Base-by-base conservation (phyloP, 257 asterid species). In the Scutellaria galericulata region DNA sequence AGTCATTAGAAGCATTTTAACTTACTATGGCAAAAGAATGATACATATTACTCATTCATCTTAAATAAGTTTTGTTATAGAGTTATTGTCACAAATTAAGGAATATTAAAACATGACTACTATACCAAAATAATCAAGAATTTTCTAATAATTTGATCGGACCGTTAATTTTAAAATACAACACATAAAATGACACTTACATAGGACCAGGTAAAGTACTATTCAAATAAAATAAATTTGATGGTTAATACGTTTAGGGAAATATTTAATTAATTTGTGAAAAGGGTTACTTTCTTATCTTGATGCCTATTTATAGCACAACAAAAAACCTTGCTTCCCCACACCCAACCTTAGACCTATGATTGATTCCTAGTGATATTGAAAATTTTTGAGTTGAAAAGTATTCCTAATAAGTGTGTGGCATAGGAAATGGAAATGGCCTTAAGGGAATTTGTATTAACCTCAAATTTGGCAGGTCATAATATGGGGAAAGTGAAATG, bases 331-430 rank as follows among this genome's bases (percentile, higher is more conserved):
- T 66, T 53, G 81, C 74, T 35, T 56, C 79, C 73, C 70, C 52
- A 62, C 58, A 40, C 15, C 66, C 74, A 70, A 69, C 83, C 73
- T 56, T 40, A 56, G 42, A 35, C 72, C 40, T 24, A 52, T 65
- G 66, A 10, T 37, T 59, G 64, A 80, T 80, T 80, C 76, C 73
- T 71, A 55, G 71, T 71, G 68, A 60, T 71, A 73, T 40, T 68
- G 68, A 68, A 68, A 45, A 66, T 62, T 5, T 44, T 53, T 22
- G 65, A 56, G 68, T 65, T 64, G 51, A 47, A 67, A 72, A 72
- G 58, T 42, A n/a, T 47, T 50, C 40, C 15, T 47, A 37, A 31
- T 31, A 71, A 20, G 41, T 51, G 66, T 71, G 13, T 12, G 9
- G 72, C 37, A 53, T 69, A 12, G 12, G 42, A 69, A 67, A 68